These are phyloP conservation scores for Mortierella sp. DNA, from an alignment of 371 early-diverging fungal genomes.

Conservation along the genomic window DNA sequence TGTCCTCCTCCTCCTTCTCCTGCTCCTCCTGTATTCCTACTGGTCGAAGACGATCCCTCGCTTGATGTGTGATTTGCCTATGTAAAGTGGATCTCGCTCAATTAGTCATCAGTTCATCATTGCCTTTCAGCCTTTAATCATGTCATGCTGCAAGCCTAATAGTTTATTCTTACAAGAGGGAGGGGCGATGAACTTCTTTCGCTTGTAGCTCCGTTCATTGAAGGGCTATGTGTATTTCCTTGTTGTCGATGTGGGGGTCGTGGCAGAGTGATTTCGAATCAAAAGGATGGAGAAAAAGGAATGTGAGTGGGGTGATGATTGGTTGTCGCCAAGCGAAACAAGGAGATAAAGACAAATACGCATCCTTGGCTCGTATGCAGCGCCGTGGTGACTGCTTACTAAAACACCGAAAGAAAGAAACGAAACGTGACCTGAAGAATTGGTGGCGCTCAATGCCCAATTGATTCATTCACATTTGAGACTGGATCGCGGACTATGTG, in stretches of 20 bases:
- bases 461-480: too few relatives aligned
- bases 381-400: too few relatives aligned
- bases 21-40: not conserved
- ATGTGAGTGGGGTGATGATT: too few relatives aligned
- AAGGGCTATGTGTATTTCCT: not conserved
- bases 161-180: not conserved
- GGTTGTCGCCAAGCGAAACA: too few relatives aligned
- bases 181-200: not conserved
- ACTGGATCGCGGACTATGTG: not conserved
- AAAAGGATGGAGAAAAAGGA: too few relatives aligned
- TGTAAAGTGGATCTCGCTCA: not conserved
- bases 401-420: too few relatives aligned
- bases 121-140: not conserved
- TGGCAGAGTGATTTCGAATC: not conserved
- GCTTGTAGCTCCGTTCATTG: constrained; percentile 3
- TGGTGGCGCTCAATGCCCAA: too few relatives aligned
- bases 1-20: too few relatives aligned
- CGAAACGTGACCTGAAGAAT: too few relatives aligned
- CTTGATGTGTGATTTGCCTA: not conserved
- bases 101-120: not conserved
- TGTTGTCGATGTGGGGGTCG: not conserved
- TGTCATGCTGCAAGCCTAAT: not conserved
- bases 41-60: not conserved
- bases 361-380: too few relatives aligned
- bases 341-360: too few relatives aligned